Evolutionary conservation across 805 yeast species (phyloP), one percentile per base, ranked within the genome.

Genomic region (Saccharomycopsis selenospora): DNA sequence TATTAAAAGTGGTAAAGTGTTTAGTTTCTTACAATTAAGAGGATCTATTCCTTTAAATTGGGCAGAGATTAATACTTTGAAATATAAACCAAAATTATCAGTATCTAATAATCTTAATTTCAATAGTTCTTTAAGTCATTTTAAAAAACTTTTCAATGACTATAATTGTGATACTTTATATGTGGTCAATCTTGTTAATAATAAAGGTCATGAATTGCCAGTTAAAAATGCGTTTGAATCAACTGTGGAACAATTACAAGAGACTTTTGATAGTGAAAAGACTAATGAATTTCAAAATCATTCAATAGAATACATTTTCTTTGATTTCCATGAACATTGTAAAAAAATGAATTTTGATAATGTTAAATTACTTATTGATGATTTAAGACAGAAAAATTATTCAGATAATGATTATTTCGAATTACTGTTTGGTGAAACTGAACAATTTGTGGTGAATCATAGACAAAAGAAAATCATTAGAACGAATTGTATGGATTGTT

Each of bases 271-370:
- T 5, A 25, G n/a, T 10, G 43, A 22, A 7, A 41, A 41, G 18
- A 41, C 14, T 8, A 26, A 29, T 23, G 26, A 41, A 4, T 13
- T 11, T 4, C 30, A n/a, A 4, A 11, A 25, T 3, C 47, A 46
- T 7, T 20, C 64, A 13, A 67, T 86, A 42, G 75, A 77, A 55
- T 93, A 93, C 63, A 75, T 85, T 40, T 93, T 91, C 68, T 91
- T 93, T 67, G 99, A 91, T 66, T 91, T 93, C 77, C 99, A 91
- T 66, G 95, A 89, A 62, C 96, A 93, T 68, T 91, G 98, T 71
- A 78, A 91, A 55, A 82, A 82, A 48, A 85, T 91, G 95, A 79
- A 83, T 62, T 95, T 96, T 95, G 80, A 89, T 62, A 76, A 95
- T 48, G 95, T 90, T 38, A 79, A 82, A 61, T 65, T 87, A 48